Evolutionary conservation across 257 asterid species (phyloP).

Genomic region (Lantana camara): DNA sequence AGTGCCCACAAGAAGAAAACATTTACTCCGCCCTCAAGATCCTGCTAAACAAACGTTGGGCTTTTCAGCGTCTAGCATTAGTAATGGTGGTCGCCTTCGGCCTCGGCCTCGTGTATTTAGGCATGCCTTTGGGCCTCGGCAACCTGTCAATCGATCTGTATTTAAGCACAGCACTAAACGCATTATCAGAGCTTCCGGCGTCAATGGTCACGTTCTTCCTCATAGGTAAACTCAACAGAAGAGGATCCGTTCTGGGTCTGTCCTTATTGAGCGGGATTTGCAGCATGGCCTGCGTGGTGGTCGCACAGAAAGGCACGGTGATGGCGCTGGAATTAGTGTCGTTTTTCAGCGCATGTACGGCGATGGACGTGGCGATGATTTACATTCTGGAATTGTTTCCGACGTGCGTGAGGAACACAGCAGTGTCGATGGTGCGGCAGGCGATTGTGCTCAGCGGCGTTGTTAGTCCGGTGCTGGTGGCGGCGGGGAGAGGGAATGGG

Average conservation of each 20-base stretch:
- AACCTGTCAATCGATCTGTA: constrained; percentile 43
- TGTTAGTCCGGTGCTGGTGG: constrained; percentile 30
- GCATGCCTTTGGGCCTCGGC: constrained; percentile 49
- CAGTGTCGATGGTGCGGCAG: constrained; percentile 33
- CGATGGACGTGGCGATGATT: constrained; percentile 13
- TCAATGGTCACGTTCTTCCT: constrained; percentile 26
- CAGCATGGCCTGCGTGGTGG: constrained; percentile 28
- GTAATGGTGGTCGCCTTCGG: constrained; percentile 36
- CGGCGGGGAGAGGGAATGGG: constrained; percentile 20
- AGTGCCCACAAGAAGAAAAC: background rate
- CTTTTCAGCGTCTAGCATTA: background rate
- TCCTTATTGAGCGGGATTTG: constrained; percentile 34
- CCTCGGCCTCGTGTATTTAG: constrained; percentile 42
- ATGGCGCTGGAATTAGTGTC: constrained; percentile 29
- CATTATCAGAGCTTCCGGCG: constrained; percentile 39
- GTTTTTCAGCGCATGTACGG: constrained; percentile 25
- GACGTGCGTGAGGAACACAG: constrained; percentile 35
- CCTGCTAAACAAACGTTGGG: constrained; percentile 4
- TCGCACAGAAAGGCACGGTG: constrained; percentile 24
- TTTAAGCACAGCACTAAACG: constrained; percentile 37
- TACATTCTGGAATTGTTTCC: constrained; percentile 39
- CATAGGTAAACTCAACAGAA: constrained; percentile 35
- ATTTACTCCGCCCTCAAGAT: constrained; percentile 17
- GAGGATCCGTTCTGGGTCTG: constrained; percentile 30
- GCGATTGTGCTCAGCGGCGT: constrained; percentile 27